Evolutionary conservation across 164 flowering plant genomes (phyloP), one percentile per base, ranked within the genome.

Genomic region (Santalum album): DNA sequence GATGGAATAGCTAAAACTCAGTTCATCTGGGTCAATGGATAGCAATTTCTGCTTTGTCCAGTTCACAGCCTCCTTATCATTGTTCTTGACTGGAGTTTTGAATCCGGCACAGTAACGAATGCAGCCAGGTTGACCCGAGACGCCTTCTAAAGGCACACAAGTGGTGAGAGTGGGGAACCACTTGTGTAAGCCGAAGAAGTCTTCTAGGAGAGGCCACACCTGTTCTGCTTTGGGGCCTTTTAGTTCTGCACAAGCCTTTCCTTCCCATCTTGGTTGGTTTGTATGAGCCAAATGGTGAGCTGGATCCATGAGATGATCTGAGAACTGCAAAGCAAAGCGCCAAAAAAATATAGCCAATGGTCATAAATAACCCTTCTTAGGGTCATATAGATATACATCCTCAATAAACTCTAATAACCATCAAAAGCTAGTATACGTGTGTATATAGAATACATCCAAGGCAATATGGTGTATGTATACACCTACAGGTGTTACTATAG

Each of bases 141-240:
- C 6, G 20, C 76, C 81, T 24, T 74, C 67, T 7, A 63, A 65
- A 2, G 40, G 51, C 17, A 25, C 26, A 54, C 76, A 71, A 0
- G 68, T 63, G n/a, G 54, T 56, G 16, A 72, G 51, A 22, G 63
- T 59, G 5, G 81, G 81, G 44, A 67, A 59, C 81, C 81, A 77
- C 34, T 74, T 74, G 56, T 74, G 25, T 5, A 77, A 19, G 49
- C 58, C 56, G 58, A 54, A 69, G 71, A 69, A 77, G 58, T 77
- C 81, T 19, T 69, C 71, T 10, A 74, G 18, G 48, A 77, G 56
- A 17, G 71, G 71, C 81, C 78, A 74, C 7, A 77, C 51, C 51
- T 74, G 75, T 12, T 72, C 68, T 20, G 75, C 59, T 21, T 34
- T 64, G 10, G 43, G 12, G 3, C 65, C 67, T 18, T 1, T 20